Evolutionary conservation across 768 basidiomycete genomes (phyloP).

Genomic region (Rickenella mellea): DNA sequence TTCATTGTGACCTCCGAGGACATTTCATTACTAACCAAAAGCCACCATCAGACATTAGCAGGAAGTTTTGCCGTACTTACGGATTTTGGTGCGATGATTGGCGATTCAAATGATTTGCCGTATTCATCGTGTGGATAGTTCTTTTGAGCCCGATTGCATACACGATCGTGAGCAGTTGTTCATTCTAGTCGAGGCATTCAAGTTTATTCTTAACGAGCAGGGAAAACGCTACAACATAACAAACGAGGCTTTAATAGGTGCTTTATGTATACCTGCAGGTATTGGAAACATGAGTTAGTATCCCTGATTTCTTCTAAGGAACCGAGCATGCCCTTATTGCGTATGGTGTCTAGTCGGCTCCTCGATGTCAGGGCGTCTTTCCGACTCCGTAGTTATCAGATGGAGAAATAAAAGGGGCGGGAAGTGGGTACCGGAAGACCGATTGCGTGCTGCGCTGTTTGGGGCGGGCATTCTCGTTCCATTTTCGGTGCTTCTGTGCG

Average conservation of each 20-base stretch:
- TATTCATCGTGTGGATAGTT: constrained; percentile 11
- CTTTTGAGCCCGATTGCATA: constrained; percentile 55
- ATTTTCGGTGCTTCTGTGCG: constrained; percentile 36
- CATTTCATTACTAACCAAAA: constrained; percentile 14
- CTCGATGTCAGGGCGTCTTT: constrained; percentile 46
- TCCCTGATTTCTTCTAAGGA: background rate
- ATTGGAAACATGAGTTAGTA: constrained; percentile 39
- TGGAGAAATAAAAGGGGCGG: constrained; percentile 44
- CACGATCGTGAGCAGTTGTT: constrained; percentile 41
- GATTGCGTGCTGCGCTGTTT: constrained; percentile 41
- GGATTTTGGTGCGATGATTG: constrained; percentile 24
- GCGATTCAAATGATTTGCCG: background rate
- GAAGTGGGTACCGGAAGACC: constrained; percentile 60
- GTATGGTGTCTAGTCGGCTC: constrained; percentile 30
- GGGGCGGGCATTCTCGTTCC: constrained; percentile 43
- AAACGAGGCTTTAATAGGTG: constrained; percentile 49
- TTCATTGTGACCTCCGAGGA: background rate
- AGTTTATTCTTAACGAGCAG: constrained; percentile 21
- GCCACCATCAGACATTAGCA: constrained; percentile 30
- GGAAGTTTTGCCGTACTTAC: constrained; percentile 17
- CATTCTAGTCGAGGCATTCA: background rate
- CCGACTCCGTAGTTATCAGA: constrained; percentile 40
- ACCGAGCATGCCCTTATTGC: background rate
- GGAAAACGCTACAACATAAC: constrained; percentile 45
- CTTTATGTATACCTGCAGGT: constrained; percentile 51